These are phyloP conservation scores for Acer saccharum DNA, from an alignment of 345 rosid genomes.

Conservation along the genomic window DNA sequence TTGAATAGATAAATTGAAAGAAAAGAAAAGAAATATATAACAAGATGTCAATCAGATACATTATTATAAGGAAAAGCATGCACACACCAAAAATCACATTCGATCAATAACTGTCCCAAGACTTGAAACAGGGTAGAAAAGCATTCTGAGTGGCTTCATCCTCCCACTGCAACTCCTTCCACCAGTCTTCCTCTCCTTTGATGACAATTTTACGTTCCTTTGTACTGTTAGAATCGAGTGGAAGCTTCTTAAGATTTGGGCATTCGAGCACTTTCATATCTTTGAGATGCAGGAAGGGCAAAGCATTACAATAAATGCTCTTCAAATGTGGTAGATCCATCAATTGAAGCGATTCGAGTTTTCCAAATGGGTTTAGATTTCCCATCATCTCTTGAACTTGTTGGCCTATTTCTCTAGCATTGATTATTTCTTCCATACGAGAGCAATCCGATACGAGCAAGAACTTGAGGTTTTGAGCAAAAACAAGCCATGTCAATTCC, in stretches of 20 bases:
- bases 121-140: background rate
- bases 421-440: conserved; percentile 10
- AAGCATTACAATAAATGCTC: conserved; percentile 9
- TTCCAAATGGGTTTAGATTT: background rate
- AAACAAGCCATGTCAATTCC: conserved; percentile 19
- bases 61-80: background rate
- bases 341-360: background rate
- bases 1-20: too few relatives aligned
- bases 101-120: background rate
- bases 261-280: background rate
- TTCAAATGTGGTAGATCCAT: background rate
- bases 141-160: conserved; percentile 8
- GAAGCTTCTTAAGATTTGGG: conserved; percentile 17
- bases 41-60: too few relatives aligned
- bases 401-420: background rate
- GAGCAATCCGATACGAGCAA: background rate
- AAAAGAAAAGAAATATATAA: too few relatives aligned
- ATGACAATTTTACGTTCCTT: background rate
- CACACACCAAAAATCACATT: too few relatives aligned
- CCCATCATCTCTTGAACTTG: background rate
- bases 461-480: conserved; percentile 6
- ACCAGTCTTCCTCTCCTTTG: background rate
- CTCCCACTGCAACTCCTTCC: conserved; percentile 1
- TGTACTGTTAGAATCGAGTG: background rate
- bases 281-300: background rate